Evolutionary conservation across 805 yeast genomes (phyloP).

Genomic region (Candida khao-thaluensis): DNA sequence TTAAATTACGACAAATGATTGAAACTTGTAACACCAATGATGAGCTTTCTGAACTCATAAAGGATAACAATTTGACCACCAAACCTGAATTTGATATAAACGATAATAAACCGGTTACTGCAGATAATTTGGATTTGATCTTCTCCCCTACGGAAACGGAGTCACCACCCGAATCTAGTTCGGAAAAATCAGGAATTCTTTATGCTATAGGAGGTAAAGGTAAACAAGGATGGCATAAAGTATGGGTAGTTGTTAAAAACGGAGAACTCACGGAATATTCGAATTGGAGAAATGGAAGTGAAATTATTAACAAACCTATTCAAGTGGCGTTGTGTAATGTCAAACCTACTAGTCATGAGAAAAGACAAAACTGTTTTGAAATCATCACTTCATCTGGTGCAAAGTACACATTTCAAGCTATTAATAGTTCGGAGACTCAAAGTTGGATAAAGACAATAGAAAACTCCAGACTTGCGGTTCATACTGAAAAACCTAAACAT

Average conservation of each 20-base stretch:
- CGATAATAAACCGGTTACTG: constrained; percentile 21
- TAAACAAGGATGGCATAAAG: constrained; percentile 80
- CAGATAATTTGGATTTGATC: constrained; percentile 29
- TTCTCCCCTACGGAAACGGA: constrained; percentile 18
- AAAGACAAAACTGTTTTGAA: constrained; percentile 65
- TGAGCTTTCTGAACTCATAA: constrained; percentile 35
- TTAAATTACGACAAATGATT: constrained; percentile 40
- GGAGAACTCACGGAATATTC: constrained; percentile 69
- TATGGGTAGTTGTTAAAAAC: constrained; percentile 75
- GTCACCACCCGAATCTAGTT: neutral
- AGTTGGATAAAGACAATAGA: constrained; percentile 67
- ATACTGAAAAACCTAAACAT: constrained; percentile 10
- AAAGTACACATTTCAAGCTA: constrained; percentile 73
- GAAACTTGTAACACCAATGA: constrained; percentile 40
- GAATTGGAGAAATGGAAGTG: constrained; percentile 75
- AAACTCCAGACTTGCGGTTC: constrained; percentile 45
- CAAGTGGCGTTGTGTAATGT: constrained; percentile 67
- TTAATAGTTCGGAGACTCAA: constrained; percentile 62
- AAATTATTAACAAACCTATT: constrained; percentile 62
- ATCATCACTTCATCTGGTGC: constrained; percentile 65
- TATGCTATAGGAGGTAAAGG: constrained; percentile 60
- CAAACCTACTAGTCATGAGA: constrained; percentile 47
- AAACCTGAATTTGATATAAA: constrained; percentile 12
- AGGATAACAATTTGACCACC: constrained; percentile 24
- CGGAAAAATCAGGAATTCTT: constrained; percentile 43